Evolutionary conservation across 129 eudicot genomes (phyloP).

Genomic region (Flaveria bidentis): DNA sequence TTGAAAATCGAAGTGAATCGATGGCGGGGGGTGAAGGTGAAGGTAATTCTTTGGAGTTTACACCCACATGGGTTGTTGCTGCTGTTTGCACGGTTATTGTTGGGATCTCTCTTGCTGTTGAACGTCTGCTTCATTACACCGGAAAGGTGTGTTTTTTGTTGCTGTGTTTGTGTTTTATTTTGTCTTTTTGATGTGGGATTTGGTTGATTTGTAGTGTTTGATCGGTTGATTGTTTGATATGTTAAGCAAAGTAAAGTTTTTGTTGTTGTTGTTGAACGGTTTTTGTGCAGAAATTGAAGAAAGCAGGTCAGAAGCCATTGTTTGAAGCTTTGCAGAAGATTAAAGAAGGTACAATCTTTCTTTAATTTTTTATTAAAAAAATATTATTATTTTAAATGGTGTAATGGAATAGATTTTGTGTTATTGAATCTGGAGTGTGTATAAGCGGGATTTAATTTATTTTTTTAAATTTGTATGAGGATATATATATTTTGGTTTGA

Average conservation of each 20-base stretch:
- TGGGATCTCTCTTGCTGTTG: conserved; percentile 60
- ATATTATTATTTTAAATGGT: neutral
- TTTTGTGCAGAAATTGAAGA: conserved; percentile 51
- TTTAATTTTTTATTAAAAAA: too few relatives aligned
- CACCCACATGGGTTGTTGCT: conserved; percentile 89
- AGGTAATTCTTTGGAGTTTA: conserved; percentile 52
- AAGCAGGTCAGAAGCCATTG: conserved; percentile 59
- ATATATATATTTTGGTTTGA: neutral
- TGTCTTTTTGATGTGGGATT: neutral
- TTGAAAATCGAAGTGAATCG: conserved; percentile 7
- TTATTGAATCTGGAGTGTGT: neutral
- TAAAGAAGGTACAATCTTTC: conserved; percentile 41
- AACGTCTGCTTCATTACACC: conserved; percentile 59
- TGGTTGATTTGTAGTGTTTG: neutral
- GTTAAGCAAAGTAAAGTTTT: conserved; percentile 6
- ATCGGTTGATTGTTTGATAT: neutral
- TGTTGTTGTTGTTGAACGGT: neutral
- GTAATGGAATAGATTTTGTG: neutral
- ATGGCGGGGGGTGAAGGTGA: conserved; percentile 66
- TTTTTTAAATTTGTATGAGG: neutral
- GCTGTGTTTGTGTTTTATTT: neutral
- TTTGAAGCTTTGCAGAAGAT: conserved; percentile 67
- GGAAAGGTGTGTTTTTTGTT: conserved; percentile 55
- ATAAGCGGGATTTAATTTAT: neutral
- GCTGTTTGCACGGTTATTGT: conserved; percentile 66